phyloP scores from a whole-genome alignment of 805 yeast species.

The Cyberlindnera maclurae region DNA sequence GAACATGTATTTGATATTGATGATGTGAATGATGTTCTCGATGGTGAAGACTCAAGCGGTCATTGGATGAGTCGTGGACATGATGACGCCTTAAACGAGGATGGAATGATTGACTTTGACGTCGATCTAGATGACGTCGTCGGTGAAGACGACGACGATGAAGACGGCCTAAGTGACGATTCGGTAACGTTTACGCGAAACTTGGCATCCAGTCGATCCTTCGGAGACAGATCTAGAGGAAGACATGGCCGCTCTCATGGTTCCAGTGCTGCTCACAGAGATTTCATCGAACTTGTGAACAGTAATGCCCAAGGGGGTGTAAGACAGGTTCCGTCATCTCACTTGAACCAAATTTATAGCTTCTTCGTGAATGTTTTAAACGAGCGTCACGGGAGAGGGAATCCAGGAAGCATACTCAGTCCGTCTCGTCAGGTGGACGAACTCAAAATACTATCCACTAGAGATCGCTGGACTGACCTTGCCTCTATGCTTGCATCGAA shows the following conservation, averaged over 20 bases:
- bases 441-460: slow-evolving; percentile 35
- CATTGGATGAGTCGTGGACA: slow-evolving; percentile 1
- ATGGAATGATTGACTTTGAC: slow-evolving; percentile 9
- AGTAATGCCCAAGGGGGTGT: no score
- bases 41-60: slow-evolving; percentile 19
- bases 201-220: slow-evolving; percentile 1
- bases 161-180: slow-evolving; percentile 16
- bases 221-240: slow-evolving; percentile 12
- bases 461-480: slow-evolving; percentile 63
- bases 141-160: slow-evolving; percentile 11
- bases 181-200: slow-evolving; percentile 1
- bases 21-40: slow-evolving; percentile 4
- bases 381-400: background rate
- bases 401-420: background rate
- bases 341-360: slow-evolving; percentile 3
- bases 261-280: background rate
- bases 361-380: slow-evolving; percentile 5
- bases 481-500: slow-evolving; percentile 44
- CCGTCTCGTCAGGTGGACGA: slow-evolving; percentile 8
- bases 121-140: slow-evolving; percentile 9
- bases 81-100: slow-evolving; percentile 8
- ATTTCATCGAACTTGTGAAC: slow-evolving; percentile 1
- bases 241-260: slow-evolving; percentile 13
- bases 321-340: background rate
- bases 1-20: slow-evolving; percentile 16